Base-by-base conservation (phyloP, 2,329 filamentous ascomycete species). In the Scedosporium aurantiacum region DNA sequence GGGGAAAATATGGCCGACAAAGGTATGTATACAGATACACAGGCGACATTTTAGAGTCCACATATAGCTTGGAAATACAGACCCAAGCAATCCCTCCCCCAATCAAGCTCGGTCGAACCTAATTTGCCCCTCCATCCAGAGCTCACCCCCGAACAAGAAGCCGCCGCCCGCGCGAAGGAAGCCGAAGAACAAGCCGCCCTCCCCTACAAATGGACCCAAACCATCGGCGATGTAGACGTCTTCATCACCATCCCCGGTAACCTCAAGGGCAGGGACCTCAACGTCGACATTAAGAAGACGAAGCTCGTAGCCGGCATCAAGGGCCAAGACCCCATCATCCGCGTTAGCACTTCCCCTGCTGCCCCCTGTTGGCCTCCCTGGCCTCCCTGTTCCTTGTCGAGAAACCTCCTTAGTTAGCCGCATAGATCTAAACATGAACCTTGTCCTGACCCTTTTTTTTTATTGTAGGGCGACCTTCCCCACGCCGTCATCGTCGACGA, bases 201-300 rank as follows among this genome's bases (percentile, higher is more conserved):
- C 50, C 94, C 94, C 0, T 99, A 99, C 85, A 94, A 95, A 78
- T 99, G 94, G 94, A 89, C 83, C 10, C 94, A 99, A 77, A 92
- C 89, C 25, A 96, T 99, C 72, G 82, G 81, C 67, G 94, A 97
- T 71, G 78, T 97, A 63, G 90, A 96, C 71, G 77, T 97, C 69
- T 87, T 82, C 58, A 82, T 95, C 63, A 78, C 82, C 28, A 85
- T 99, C 0, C 88, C 93, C 0, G 88, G 82, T 25, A 96, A 92
- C 73, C 78, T 93, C 67, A 95, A 95, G 76, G 90, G 86, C 45
- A 84, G 82, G 67, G 94, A 99, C 72, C 76, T 99, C 41, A 84
- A 89, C 62, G 85, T 99, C 62, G 86, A 89, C 62, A 82, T 99
- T 72, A 89, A 88, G 73, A 92, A 90, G 77, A 85, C 80, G 63